These are phyloP conservation scores for Calamus simplicifolius DNA, from an alignment of 176 grass and related monocot genomes.

Conservation along the genomic window DNA sequence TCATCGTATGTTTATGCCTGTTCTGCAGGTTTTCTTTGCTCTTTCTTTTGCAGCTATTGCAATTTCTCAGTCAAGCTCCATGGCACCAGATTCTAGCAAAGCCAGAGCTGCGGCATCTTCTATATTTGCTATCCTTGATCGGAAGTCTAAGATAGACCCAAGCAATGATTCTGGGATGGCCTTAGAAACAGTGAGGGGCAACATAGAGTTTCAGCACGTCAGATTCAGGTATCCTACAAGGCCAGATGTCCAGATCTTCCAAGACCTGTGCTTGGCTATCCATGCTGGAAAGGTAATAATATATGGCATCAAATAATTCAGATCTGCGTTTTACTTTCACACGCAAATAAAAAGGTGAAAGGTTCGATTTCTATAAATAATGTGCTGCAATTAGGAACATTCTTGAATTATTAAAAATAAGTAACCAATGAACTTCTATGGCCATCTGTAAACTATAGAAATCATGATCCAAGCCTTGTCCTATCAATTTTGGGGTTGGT, in stretches of 20 bases:
- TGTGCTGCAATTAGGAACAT: no score
- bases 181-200: constrained; percentile 47
- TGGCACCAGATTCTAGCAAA: constrained; percentile 86
- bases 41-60: constrained; percentile 91
- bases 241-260: constrained; percentile 93
- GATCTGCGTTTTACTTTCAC: no score
- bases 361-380: no score
- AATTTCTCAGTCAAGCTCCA: constrained; percentile 87
- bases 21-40: constrained; percentile 78
- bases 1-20: no score
- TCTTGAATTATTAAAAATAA: no score
- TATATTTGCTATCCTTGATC: constrained; percentile 80
- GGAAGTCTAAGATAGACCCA: constrained; percentile 90
- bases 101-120: constrained; percentile 76
- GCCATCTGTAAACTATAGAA: no score
- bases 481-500: no score
- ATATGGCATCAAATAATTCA: neutral
- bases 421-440: no score
- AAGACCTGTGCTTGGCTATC: constrained; percentile 81
- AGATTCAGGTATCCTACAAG: constrained; percentile 88
- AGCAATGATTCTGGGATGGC: constrained; percentile 61
- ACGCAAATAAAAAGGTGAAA: no score
- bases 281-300: constrained; percentile 72
- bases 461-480: no score
- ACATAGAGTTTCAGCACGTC: constrained; percentile 74